These are phyloP conservation scores for Clavaria fumosa DNA, from an alignment of 768 basidiomycete species.

Conservation along the genomic window DNA sequence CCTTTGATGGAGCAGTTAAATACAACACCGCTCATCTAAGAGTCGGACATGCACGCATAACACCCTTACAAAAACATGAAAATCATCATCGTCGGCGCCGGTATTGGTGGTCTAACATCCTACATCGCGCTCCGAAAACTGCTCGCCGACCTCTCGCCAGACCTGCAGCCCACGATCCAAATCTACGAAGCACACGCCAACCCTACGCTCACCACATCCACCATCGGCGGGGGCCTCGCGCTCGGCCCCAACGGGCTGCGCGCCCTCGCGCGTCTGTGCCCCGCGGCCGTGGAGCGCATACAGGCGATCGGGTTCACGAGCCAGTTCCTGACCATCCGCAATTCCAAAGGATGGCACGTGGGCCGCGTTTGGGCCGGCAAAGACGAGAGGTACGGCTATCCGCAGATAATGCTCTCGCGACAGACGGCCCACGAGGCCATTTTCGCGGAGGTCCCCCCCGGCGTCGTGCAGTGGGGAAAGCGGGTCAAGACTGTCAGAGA, in stretches of 20 bases:
- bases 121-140: constrained; percentile 22
- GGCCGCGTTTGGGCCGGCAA: constrained; percentile 7
- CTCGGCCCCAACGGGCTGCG: constrained; percentile 27
- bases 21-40: no score
- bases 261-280: constrained; percentile 16
- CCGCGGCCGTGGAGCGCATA: constrained; percentile 7
- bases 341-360: background rate
- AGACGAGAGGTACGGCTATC: constrained; percentile 18
- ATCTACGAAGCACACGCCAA: constrained; percentile 21
- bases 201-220: constrained; percentile 14
- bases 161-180: constrained; percentile 14
- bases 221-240: constrained; percentile 23
- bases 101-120: constrained; percentile 20
- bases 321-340: background rate
- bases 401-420: constrained; percentile 20
- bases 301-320: background rate
- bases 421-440: constrained; percentile 22
- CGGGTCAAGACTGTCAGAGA: constrained; percentile 18
- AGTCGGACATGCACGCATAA: no score
- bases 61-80: no score
- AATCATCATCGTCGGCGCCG: constrained; percentile 22
- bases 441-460: constrained; percentile 16
- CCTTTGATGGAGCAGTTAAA: no score
- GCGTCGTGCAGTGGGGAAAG: constrained; percentile 19
- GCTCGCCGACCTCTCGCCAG: constrained; percentile 12